Percentiles rank a stretch among this genome's conserved stretches.
Evolutionary conservation across 2,329 filamentous ascomycete species (phyloP).

Genomic region (Cyclaneusma minus): DNA sequence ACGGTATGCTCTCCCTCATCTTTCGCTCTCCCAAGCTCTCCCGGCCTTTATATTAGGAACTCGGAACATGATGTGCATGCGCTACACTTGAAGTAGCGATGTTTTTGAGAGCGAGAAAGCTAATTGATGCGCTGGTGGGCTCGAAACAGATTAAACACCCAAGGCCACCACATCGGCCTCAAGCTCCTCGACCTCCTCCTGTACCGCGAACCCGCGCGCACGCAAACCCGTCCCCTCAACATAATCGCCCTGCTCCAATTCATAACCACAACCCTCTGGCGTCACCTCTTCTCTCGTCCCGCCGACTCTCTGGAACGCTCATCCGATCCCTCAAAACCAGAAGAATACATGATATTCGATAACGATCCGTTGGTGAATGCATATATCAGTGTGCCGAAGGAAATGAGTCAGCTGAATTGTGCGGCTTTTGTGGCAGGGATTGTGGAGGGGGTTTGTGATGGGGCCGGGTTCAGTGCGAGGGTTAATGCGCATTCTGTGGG

Average conservation of each 20-base stretch:
- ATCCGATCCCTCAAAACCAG: constrained; percentile 62
- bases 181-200: constrained; percentile 92
- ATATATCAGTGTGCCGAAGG: constrained; percentile 82
- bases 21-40: too few relatives aligned
- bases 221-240: constrained; percentile 64
- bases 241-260: constrained; percentile 89
- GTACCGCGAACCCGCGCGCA: constrained; percentile 58
- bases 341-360: constrained; percentile 98
- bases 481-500: constrained; percentile 78
- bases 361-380: constrained; percentile 94
- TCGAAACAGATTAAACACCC: constrained; percentile 73
- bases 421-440: constrained; percentile 91
- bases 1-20: constrained; percentile 35
- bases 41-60: too few relatives aligned
- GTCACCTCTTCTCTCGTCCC: constrained; percentile 77
- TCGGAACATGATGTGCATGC: neutral
- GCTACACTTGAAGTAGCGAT: neutral
- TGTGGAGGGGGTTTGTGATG: constrained; percentile 90
- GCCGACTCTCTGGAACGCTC: constrained; percentile 89
- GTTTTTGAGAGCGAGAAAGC: too few relatives aligned
- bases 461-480: constrained; percentile 72
- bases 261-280: constrained; percentile 85
- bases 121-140: too few relatives aligned
- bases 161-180: constrained; percentile 87
- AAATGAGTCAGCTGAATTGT: constrained; percentile 94